Conservation (phyloP, 2,329 filamentous ascomycete species). For the Diaporthe longicolla region DNA sequence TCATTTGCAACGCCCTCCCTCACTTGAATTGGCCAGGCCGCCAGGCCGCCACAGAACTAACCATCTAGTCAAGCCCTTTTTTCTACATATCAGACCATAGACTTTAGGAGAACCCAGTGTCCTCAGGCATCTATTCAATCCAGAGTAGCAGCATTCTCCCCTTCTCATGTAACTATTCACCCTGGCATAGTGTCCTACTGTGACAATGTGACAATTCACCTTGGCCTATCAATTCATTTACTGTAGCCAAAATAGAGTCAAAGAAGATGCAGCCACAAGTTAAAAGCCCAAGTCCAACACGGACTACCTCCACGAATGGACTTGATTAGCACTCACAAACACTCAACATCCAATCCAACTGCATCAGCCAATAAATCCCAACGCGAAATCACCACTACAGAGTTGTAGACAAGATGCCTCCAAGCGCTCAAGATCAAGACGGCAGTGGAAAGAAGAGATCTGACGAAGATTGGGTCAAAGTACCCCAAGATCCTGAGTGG, state of each 20-base stretch:
- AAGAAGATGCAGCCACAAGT: background rate
- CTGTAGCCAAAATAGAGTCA: background rate
- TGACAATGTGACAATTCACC: background rate
- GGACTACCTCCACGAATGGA: background rate
- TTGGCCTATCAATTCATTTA: background rate
- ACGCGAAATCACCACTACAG: too few species aligned
- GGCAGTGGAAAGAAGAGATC: background rate
- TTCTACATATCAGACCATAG: background rate
- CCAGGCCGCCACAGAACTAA: too few species aligned
- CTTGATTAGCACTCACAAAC: background rate
- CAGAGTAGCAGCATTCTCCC: background rate
- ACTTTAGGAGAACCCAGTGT: background rate
- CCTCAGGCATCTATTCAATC: background rate
- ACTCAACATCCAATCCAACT: background rate
- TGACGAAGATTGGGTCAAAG: constrained; percentile 14
- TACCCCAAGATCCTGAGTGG: constrained; percentile 22
- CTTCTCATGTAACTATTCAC: background rate
- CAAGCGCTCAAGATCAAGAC: background rate
- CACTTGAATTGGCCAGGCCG: background rate
- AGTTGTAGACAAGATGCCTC: background rate
- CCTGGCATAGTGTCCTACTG: too few species aligned
- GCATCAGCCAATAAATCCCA: background rate
- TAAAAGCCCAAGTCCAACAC: too few species aligned
- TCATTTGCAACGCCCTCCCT: background rate
- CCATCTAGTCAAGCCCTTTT: too few species aligned